These are phyloP conservation scores for Lasiosphaeria ovina DNA, from an alignment of 495 filamentous ascomycete species.

Conservation along the genomic window DNA sequence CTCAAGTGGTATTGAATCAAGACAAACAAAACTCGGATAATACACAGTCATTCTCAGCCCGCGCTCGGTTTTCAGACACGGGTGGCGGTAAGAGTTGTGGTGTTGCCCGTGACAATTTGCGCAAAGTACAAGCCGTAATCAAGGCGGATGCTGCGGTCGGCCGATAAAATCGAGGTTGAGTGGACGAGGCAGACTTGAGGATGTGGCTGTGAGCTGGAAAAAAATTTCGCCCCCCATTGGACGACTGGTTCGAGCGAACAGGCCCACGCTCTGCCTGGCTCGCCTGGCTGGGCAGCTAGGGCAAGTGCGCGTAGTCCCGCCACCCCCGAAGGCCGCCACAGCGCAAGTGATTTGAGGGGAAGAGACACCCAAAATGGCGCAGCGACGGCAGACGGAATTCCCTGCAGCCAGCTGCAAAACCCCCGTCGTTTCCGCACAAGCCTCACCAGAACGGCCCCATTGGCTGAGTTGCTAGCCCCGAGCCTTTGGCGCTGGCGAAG, in stretches of 20 bases:
- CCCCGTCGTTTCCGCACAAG: constrained; percentile 3
- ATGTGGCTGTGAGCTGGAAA: constrained; percentile 11
- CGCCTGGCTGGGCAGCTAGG: constrained; percentile 1
- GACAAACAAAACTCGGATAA: too few species aligned
- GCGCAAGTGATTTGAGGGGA: constrained; percentile 3
- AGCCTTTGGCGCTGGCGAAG: constrained; percentile 11
- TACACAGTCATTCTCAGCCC: too few species aligned
- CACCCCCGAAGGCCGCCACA: constrained; percentile 51
- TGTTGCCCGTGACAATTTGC: background rate
- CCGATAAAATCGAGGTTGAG: constrained; percentile 1
- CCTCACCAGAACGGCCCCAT: background rate
- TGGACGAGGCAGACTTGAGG: constrained; percentile 15
- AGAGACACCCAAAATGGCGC: background rate
- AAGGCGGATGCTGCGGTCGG: constrained; percentile 6
- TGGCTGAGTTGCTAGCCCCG: constrained; percentile 4
- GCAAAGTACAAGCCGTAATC: constrained; percentile 2
- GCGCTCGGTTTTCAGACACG: background rate
- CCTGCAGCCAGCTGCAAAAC: background rate
- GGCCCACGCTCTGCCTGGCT: background rate
- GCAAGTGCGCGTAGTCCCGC: constrained; percentile 2
- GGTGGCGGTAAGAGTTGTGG: background rate
- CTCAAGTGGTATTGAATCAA: too few species aligned
- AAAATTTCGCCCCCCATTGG: background rate
- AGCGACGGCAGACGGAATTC: background rate
- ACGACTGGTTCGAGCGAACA: background rate